Evolutionary conservation across 192 early-diverging fungal species (phyloP).

Genomic region (Coemansia sp.): DNA sequence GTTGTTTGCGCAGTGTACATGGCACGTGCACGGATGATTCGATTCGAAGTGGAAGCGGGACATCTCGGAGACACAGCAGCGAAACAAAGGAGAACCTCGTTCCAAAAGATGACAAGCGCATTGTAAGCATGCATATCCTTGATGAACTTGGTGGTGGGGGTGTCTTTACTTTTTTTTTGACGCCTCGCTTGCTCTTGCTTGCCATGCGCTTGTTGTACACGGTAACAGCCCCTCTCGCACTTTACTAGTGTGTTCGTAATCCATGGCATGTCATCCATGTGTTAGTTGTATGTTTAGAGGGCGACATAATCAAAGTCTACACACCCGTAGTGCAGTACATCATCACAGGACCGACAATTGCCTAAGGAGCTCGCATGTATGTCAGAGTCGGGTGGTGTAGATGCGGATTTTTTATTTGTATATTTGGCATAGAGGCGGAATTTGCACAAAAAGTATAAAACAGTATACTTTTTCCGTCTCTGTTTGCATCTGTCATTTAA

Average conservation of each 20-base stretch:
- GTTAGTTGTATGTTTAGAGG: neutral
- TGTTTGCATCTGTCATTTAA: neutral
- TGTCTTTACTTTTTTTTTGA: neutral
- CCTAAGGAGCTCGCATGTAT: neutral
- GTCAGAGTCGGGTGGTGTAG: neutral
- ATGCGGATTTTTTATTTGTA: conserved; percentile 1
- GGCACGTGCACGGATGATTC: conserved; percentile 5
- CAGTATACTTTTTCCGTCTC: neutral
- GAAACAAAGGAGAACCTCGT: neutral
- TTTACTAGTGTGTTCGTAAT: neutral
- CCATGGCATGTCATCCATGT: neutral
- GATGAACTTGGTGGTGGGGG: neutral
- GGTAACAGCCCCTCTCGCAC: neutral
- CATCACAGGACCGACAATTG: neutral
- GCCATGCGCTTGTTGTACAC: neutral
- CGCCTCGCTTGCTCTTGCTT: neutral
- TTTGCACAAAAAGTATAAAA: neutral
- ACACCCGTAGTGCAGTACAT: neutral
- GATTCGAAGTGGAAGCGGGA: neutral
- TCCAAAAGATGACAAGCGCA: neutral
- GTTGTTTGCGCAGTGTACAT: neutral
- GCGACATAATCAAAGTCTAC: neutral
- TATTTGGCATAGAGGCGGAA: neutral
- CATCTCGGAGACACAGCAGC: neutral
- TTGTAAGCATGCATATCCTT: neutral